phyloP scores from a whole-genome alignment of 371 early-diverging fungal species.

The Apophysomyces ossiformis region DNA sequence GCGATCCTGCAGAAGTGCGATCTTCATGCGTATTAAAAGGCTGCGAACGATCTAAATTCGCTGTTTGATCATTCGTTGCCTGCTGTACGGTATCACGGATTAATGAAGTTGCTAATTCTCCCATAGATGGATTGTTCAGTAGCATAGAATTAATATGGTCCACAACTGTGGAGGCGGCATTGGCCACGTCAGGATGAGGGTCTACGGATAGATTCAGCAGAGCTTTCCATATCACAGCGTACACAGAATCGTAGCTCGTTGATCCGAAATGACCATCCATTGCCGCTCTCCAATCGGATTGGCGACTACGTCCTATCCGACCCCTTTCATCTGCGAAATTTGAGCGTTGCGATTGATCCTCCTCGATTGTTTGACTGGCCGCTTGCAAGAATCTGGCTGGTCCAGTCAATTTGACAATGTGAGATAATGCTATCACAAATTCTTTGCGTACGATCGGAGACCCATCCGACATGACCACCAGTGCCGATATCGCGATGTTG shows the following conservation, averaged over 20 bases:
- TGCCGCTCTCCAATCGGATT: slow-evolving; percentile 33
- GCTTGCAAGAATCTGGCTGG: slow-evolving; percentile 63
- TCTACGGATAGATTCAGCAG: slow-evolving; percentile 80
- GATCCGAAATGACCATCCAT: slow-evolving; percentile 42
- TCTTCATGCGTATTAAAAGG: slow-evolving; percentile 30
- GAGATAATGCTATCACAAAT: slow-evolving; percentile 73
- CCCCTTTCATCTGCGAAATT: slow-evolving; percentile 25
- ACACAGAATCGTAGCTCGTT: slow-evolving; percentile 57
- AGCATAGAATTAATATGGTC: slow-evolving; percentile 71
- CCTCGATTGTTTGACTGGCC: slow-evolving; percentile 73
- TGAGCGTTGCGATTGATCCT: slow-evolving; percentile 41
- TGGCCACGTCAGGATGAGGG: slow-evolving; percentile 74
- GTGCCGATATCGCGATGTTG: slow-evolving; percentile 66
- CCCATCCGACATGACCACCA: slow-evolving; percentile 74
- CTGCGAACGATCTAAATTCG: slow-evolving; percentile 28
- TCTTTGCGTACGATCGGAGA: slow-evolving; percentile 85
- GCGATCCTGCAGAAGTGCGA: slow-evolving; percentile 10
- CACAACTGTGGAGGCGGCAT: slow-evolving; percentile 67
- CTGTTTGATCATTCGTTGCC: slow-evolving; percentile 13
- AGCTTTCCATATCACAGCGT: slow-evolving; percentile 77
- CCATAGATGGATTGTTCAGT: slow-evolving; percentile 37
- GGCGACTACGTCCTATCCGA: slow-evolving; percentile 25
- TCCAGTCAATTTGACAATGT: slow-evolving; percentile 66
- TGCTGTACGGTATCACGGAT: slow-evolving; percentile 37
- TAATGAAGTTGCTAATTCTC: slow-evolving; percentile 44